These are phyloP conservation scores for Diaporthe australafricana DNA, from an alignment of 2,329 filamentous ascomycete species.

Conservation along the genomic window DNA sequence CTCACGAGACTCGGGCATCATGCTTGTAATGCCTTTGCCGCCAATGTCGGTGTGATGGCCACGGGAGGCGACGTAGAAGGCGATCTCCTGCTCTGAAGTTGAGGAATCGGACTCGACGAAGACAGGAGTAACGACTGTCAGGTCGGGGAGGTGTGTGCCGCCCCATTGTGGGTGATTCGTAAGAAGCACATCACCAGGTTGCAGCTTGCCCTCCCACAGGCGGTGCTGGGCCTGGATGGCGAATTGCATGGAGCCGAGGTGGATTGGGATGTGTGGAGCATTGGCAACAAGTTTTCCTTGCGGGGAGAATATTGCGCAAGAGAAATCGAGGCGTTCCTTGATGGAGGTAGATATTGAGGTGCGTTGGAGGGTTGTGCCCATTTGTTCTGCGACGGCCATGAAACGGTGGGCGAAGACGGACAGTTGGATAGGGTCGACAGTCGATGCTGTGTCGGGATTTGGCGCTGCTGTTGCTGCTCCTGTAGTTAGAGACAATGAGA, in stretches of 20 bases:
- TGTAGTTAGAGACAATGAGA: too few species aligned
- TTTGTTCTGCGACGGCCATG: constrained; percentile 87
- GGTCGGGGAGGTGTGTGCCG: constrained; percentile 53
- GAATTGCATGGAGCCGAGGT: constrained; percentile 83
- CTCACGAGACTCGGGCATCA: constrained; percentile 76
- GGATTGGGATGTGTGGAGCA: constrained; percentile 80
- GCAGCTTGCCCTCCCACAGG: constrained; percentile 68
- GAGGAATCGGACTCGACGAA: constrained; percentile 38
- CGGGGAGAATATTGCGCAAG: constrained; percentile 81
- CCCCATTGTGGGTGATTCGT: constrained; percentile 51
- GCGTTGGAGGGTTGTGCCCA: constrained; percentile 84
- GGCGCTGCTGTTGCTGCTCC: too few species aligned
- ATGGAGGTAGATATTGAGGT: constrained; percentile 83
- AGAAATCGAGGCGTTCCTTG: constrained; percentile 85
- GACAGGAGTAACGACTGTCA: constrained; percentile 52
- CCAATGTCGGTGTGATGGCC: constrained; percentile 65
- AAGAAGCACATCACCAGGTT: constrained; percentile 51
- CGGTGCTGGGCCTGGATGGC: constrained; percentile 77
- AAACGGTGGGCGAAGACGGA: constrained; percentile 84
- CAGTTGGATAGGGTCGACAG: constrained; percentile 81
- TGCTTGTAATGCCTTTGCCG: constrained; percentile 72
- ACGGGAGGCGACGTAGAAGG: constrained; percentile 70
- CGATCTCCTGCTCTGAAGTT: constrained; percentile 52
- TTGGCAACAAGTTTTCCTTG: constrained; percentile 81
- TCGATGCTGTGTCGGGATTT: constrained; percentile 60